These are phyloP conservation scores for Fusarium sarcochroum DNA, from an alignment of 2,329 filamentous ascomycete species.

Conservation along the genomic window DNA sequence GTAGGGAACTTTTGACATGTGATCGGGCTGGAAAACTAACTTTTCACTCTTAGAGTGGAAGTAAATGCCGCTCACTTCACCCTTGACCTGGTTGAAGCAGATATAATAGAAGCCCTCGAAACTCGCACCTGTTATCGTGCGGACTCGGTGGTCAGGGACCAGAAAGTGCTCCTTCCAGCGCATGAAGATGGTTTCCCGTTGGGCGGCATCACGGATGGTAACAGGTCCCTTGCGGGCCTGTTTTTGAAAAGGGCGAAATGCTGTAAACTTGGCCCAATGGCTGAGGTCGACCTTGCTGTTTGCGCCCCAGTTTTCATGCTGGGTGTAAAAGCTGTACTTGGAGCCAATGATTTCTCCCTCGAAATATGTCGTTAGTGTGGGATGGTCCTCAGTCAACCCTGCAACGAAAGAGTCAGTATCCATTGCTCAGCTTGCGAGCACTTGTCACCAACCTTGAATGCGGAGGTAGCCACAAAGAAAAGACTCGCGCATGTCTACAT, in stretches of 20 bases:
- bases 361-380: slow-evolving; percentile 97
- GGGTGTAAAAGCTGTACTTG: slow-evolving; percentile 94
- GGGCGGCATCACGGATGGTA: slow-evolving; percentile 77
- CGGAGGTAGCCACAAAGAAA: slow-evolving; percentile 95
- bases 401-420: slow-evolving; percentile 35
- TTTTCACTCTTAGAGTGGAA: slow-evolving; percentile 99
- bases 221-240: slow-evolving; percentile 69
- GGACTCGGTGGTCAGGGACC: slow-evolving; percentile 92
- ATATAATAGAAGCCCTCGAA: slow-evolving; percentile 99
- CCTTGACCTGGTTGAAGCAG: slow-evolving; percentile 93
- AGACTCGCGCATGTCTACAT: slow-evolving; percentile 94
- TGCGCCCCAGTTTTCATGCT: slow-evolving; percentile 91
- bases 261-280: slow-evolving; percentile 92
- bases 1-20: background rate
- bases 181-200: slow-evolving; percentile 96
- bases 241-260: slow-evolving; percentile 82
- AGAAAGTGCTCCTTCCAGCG: slow-evolving; percentile 99
- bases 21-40: slow-evolving; percentile 66
- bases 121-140: slow-evolving; percentile 92
- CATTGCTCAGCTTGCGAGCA: background rate
- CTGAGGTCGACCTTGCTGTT: slow-evolving; percentile 91
- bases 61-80: slow-evolving; percentile 92
- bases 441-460: slow-evolving; percentile 81
- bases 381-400: slow-evolving; percentile 96
- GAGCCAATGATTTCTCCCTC: slow-evolving; percentile 97